A percentile compares a stretch with the other conserved stretches of the same genome.
Conservation (phyloP, 2,329 filamentous ascomycete genomes). For the Xylaria sp. region DNA sequence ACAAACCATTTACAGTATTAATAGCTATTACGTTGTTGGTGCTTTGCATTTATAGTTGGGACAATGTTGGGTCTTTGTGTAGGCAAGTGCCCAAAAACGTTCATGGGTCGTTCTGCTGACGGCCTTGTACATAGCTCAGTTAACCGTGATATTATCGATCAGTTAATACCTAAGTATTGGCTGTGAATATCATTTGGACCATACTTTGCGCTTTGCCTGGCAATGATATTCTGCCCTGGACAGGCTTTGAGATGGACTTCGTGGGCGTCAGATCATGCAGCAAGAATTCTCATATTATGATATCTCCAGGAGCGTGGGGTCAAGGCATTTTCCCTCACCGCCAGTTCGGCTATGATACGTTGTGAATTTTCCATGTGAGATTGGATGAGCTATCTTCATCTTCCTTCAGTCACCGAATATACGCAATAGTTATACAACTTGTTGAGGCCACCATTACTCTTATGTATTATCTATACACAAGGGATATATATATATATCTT, state of each 20-base stretch:
- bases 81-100: slow-evolving; percentile 10
- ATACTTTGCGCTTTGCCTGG: neutral
- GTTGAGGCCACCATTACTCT: neutral
- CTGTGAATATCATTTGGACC: neutral
- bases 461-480: neutral
- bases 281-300: neutral
- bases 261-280: no score
- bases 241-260: neutral
- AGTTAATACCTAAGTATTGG: neutral
- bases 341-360: neutral
- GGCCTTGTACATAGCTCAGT: slow-evolving; percentile 16
- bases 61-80: neutral
- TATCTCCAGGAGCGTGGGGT: neutral
- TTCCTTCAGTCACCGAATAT: neutral
- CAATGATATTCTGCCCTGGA: neutral
- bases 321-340: neutral
- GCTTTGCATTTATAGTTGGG: slow-evolving; percentile 13
- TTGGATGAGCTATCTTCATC: neutral
- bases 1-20: neutral
- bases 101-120: slow-evolving; percentile 3
- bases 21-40: slow-evolving; percentile 19
- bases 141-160: neutral
- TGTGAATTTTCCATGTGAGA: neutral
- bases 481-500: neutral
- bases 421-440: no score